These are phyloP conservation scores for Verticillium longisporum DNA, from an alignment of 2,329 filamentous ascomycete species.

Conservation along the genomic window DNA sequence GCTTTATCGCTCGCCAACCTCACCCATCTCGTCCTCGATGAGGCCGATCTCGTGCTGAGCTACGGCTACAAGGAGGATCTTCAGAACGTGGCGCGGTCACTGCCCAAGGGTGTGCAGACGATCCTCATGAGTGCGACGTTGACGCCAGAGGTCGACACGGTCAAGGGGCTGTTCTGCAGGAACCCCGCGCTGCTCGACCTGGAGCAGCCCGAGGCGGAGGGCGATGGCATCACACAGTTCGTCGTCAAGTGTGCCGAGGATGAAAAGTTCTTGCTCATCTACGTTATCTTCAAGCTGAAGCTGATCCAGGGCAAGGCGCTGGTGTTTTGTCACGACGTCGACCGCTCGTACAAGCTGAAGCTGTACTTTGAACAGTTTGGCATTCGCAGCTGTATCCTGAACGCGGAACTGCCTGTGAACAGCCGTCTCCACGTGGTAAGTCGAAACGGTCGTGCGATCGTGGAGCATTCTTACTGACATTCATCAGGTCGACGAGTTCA, in stretches of 20 bases:
- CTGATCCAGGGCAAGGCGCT: constrained; percentile 85
- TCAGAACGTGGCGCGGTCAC: constrained; percentile 65
- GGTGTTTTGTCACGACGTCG: constrained; percentile 71
- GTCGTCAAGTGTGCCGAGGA: constrained; percentile 92
- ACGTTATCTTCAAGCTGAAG: constrained; percentile 92
- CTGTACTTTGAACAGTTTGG: constrained; percentile 96
- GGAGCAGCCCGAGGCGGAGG: constrained; percentile 72
- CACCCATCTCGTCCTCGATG: constrained; percentile 79
- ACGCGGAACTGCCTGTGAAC: constrained; percentile 90
- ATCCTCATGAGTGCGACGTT: constrained; percentile 92
- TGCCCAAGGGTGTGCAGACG: constrained; percentile 83
- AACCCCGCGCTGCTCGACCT: constrained; percentile 75
- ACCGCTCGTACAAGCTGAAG: constrained; percentile 84
- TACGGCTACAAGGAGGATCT: constrained; percentile 94
- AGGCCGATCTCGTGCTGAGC: constrained; percentile 86
- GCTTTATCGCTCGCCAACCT: constrained; percentile 66
- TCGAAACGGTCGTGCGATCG: background rate
- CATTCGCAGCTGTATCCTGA: constrained; percentile 86
- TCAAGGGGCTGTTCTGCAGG: constrained; percentile 80
- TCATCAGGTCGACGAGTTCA: constrained; percentile 75
- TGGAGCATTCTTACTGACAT: background rate
- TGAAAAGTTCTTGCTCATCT: constrained; percentile 89
- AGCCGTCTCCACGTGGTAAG: constrained; percentile 78
- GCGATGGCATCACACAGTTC: constrained; percentile 76
- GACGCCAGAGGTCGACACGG: constrained; percentile 75